Percentiles rank a stretch among this genome's conserved stretches.
Evolutionary conservation across 306 rosid species (phyloP).

Genomic region (Corylus avellana): DNA sequence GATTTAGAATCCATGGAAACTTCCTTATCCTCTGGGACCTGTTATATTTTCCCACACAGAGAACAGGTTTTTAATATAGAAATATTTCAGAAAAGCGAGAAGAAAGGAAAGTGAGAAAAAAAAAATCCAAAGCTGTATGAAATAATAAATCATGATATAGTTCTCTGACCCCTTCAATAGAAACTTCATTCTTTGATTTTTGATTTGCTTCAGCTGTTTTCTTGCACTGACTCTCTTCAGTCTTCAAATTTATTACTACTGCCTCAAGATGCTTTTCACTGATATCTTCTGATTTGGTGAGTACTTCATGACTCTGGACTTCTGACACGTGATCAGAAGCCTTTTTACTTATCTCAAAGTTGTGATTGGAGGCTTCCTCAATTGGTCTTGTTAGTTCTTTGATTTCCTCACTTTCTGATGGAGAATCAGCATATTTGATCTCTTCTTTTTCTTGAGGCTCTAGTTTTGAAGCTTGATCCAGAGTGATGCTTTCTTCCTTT

Average conservation of each 20-base stretch:
- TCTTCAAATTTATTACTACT: conserved; percentile 7
- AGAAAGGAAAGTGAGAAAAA: neutral
- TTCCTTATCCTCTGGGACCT: conserved; percentile 26
- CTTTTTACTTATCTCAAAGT: conserved; percentile 1
- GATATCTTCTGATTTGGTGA: conserved; percentile 25
- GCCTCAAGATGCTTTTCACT: conserved; percentile 18
- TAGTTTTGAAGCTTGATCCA: neutral
- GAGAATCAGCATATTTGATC: conserved; percentile 1
- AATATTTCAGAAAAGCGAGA: neutral
- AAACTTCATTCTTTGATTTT: conserved; percentile 1
- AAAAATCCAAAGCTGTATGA: neutral
- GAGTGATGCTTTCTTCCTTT: conserved; percentile 12
- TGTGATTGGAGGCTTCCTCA: conserved; percentile 3
- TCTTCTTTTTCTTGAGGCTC: conserved; percentile 10
- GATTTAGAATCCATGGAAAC: conserved; percentile 6
- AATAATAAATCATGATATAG: neutral
- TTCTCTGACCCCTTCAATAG: conserved; percentile 31
- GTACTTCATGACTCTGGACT: conserved; percentile 15
- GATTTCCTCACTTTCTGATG: conserved; percentile 8
- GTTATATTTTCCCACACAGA: conserved; percentile 1
- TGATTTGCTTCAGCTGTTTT: conserved; percentile 23
- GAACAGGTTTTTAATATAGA: neutral
- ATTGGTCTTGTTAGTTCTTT: conserved; percentile 3
- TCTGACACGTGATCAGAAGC: conserved; percentile 6
- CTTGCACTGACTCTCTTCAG: conserved; percentile 16